Evolutionary conservation across 441 rosid species (phyloP).

Genomic region (Capsella rubella): DNA sequence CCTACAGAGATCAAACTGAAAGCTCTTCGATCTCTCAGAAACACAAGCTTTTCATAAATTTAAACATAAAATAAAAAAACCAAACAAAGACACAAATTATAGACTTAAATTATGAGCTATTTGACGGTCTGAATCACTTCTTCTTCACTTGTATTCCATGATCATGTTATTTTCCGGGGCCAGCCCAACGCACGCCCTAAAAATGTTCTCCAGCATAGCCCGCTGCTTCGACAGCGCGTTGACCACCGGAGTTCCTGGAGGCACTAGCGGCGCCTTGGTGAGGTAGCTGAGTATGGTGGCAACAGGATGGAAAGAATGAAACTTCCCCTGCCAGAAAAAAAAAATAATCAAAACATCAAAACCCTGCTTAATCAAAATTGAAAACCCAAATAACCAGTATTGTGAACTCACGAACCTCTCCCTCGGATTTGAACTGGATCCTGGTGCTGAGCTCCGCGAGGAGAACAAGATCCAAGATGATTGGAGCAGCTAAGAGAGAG

Average conservation of each 20-base stretch:
- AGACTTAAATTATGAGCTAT: constrained; percentile 16
- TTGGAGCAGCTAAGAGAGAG: constrained; percentile 97
- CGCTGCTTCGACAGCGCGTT: constrained; percentile 95
- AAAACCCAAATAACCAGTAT: neutral
- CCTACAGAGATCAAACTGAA: constrained; percentile 36
- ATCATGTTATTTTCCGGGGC: constrained; percentile 98
- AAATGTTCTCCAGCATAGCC: constrained; percentile 95
- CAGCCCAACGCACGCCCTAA: constrained; percentile 93
- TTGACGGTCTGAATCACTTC: neutral
- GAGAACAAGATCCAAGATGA: constrained; percentile 91
- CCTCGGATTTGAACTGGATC: constrained; percentile 86
- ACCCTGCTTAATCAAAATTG: neutral
- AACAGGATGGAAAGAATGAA: constrained; percentile 96
- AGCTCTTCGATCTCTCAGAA: constrained; percentile 30
- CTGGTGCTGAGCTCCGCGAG: constrained; percentile 94
- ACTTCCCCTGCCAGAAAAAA: constrained; percentile 65
- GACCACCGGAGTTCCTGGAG: constrained; percentile 95
- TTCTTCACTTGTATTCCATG: constrained; percentile 79
- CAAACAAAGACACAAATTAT: constrained; percentile 23
- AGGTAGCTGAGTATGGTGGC: constrained; percentile 98
- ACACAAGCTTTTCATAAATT: constrained; percentile 26
- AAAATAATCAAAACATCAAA: neutral
- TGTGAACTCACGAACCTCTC: constrained; percentile 59
- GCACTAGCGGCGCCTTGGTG: constrained; percentile 97
- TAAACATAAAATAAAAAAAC: constrained; percentile 19